Base-by-base conservation (phyloP, 768 basidiomycete species). In the Hemileccinum impolitum region DNA sequence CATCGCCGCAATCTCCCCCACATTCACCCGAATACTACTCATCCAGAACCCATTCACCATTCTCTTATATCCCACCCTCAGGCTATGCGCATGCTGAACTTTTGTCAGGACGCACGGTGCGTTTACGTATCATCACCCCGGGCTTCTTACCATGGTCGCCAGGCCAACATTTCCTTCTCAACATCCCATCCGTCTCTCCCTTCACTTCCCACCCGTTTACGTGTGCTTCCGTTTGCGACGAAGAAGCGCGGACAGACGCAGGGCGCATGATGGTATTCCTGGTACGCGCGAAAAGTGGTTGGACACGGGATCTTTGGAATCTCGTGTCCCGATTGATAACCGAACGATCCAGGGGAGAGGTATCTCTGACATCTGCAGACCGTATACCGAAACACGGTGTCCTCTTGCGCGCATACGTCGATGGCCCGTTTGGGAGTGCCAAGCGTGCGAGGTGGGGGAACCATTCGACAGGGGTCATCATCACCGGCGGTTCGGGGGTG, bases 131-230 rank as follows among this genome's bases (percentile, higher is more conserved):
- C 35, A 69, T 80, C 47, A 72, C 84, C 0, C 75, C 82, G 0
- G 74, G 76, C 2, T 75, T 74, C 43, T 62, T 85, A 42, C 64
- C 72, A 0, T 90, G 88, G 88, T 75, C 80, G 1, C 81, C 88
- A 3, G 89, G 88, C n/a, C 89, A 90, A 64, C 84, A 87, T 63
- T 81, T 90, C 57, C 72, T 85, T 19, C 72, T 91, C 51, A 78
- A 72, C 44, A 72, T 89, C 17, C 87, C 89, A 0, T 75, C 75
- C 26, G 70, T 91, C 23, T 82, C 82, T 3, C 70, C 67, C 30
- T 72, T 83, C 58, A 76, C 79, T 21, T 75, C 78, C 4, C 88
- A 90, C 58, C 88, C 88, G 3, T 90, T 89, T 65, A 89, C 89
- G 0, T 79, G 78, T 51, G 80, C 79, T 19, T 80, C 80, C 30